Conservation (phyloP, 2,329 filamentous ascomycete species). For the Neonectria faginata region DNA sequence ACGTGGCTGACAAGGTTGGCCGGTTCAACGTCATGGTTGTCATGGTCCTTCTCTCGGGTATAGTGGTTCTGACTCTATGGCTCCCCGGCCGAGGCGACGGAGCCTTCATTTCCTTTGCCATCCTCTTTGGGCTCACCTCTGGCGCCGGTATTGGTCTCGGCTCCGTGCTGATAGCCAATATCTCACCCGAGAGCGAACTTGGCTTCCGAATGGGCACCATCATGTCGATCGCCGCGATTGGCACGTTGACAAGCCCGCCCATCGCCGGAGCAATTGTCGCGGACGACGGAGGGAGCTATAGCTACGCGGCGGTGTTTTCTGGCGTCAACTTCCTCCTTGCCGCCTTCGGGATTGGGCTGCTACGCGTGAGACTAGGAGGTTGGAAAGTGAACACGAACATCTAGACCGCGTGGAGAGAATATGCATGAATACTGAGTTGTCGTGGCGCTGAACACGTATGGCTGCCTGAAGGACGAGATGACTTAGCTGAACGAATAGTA, state of each 20-base stretch:
- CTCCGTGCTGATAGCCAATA: constrained; percentile 29
- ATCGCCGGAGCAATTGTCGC: constrained; percentile 30
- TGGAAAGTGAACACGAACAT: constrained; percentile 29
- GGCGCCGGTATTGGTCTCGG: constrained; percentile 31
- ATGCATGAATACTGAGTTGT: constrained; percentile 9
- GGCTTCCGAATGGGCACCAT: constrained; percentile 35
- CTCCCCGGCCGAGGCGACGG: constrained; percentile 28
- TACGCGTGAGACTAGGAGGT: constrained; percentile 31
- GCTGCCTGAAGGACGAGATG: neutral
- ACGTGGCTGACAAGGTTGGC: constrained; percentile 34
- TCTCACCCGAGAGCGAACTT: constrained; percentile 31
- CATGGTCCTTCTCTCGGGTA: constrained; percentile 26
- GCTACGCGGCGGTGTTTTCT: constrained; percentile 34
- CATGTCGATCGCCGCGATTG: constrained; percentile 31
- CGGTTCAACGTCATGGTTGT: constrained; percentile 35
- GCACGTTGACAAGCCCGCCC: constrained; percentile 31
- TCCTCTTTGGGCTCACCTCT: constrained; percentile 34
- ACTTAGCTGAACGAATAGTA: neutral
- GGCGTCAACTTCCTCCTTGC: constrained; percentile 35
- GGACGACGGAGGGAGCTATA: constrained; percentile 31
- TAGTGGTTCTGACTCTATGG: constrained; percentile 30
- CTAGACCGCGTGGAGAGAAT: constrained; percentile 6
- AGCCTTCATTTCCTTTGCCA: constrained; percentile 30
- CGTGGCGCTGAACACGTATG: neutral
- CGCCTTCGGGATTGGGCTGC: constrained; percentile 23